phyloP scores from a whole-genome alignment of 1,284 basidiomycete genomes.

The Moesziomyces antarcticus region DNA sequence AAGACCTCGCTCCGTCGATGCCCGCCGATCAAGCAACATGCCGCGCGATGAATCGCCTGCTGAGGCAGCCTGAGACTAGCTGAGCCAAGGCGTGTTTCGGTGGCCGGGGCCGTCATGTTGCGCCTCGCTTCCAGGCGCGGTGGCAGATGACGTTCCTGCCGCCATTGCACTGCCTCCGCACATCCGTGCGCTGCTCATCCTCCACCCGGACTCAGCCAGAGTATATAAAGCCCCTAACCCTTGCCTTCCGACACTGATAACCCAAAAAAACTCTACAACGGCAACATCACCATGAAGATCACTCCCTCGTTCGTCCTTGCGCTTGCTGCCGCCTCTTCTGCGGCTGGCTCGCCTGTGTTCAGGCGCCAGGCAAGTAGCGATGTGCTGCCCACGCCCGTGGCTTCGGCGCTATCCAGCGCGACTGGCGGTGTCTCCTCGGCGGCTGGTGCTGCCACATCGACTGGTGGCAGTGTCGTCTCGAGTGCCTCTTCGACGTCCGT shows the following conservation, averaged over 20 bases:
- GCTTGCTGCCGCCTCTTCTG: slow-evolving; percentile 28
- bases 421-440: neutral
- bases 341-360: slow-evolving; percentile 24
- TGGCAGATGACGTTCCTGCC: no score
- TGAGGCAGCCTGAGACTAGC: slow-evolving; percentile 16
- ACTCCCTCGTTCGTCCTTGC: slow-evolving; percentile 32
- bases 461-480: neutral
- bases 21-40: no score
- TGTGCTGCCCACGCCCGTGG: slow-evolving; percentile 9
- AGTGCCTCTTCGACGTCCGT: neutral
- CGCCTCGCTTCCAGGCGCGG: no score
- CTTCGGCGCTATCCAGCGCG: neutral
- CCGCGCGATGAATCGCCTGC: neutral
- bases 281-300: slow-evolving; percentile 34
- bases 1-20: no score
- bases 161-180: no score
- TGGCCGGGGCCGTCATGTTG: no score
- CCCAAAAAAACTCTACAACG: no score
- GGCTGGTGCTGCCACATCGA: neutral
- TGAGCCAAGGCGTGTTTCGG: no score
- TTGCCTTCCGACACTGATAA: no score
- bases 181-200: no score
- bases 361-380: slow-evolving; percentile 13
- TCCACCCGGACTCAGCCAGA: neutral
- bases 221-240: slow-evolving; percentile 33